phyloP scores from a whole-genome alignment of 1,139 yeast genomes.

The Suhomyces yuchorum region DNA sequence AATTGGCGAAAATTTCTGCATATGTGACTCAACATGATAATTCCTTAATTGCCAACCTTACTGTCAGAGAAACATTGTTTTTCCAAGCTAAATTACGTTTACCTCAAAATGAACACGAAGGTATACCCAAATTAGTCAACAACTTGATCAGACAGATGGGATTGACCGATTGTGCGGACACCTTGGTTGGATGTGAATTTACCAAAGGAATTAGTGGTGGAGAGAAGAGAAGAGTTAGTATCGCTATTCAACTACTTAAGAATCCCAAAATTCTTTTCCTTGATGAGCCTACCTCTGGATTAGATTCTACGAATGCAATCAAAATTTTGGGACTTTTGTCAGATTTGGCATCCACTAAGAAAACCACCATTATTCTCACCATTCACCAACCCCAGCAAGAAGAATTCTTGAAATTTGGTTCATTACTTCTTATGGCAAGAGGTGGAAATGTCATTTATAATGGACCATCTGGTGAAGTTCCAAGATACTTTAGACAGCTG shows the following conservation, averaged over 20 bases:
- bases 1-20: slow-evolving; percentile 23
- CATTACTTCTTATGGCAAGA: slow-evolving; percentile 25
- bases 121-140: slow-evolving; percentile 20
- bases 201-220: slow-evolving; percentile 31
- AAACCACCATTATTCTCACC: slow-evolving; percentile 27
- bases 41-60: slow-evolving; percentile 24
- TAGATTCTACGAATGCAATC: slow-evolving; percentile 27
- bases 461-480: slow-evolving; percentile 18
- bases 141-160: slow-evolving; percentile 24
- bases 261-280: slow-evolving; percentile 27
- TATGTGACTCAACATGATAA: slow-evolving; percentile 29
- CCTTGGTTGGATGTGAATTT: slow-evolving; percentile 23
- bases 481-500: slow-evolving; percentile 15
- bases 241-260: slow-evolving; percentile 28
- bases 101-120: slow-evolving; percentile 20
- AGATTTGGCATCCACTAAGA: slow-evolving; percentile 19
- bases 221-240: slow-evolving; percentile 28
- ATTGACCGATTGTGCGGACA: slow-evolving; percentile 29
- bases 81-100: slow-evolving; percentile 27
- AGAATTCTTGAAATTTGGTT: slow-evolving; percentile 24
- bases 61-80: slow-evolving; percentile 29
- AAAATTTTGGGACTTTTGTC: slow-evolving; percentile 21
- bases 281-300: slow-evolving; percentile 32
- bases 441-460: slow-evolving; percentile 27
- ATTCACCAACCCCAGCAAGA: slow-evolving; percentile 30